Conservation (phyloP, 257 asterid species). For the Solanum bulbocastanum region DNA sequence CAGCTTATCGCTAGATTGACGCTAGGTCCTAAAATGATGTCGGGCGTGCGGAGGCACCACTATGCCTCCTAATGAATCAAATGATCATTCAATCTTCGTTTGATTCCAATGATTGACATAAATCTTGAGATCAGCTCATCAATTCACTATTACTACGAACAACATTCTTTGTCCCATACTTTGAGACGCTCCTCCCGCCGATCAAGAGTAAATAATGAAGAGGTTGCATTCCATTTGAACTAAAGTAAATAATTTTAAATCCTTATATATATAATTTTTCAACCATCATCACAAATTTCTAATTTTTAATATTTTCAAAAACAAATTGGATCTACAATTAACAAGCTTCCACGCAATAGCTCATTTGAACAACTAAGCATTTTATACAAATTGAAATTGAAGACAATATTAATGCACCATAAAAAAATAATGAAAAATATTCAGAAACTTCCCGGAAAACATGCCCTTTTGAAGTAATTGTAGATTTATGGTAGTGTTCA, state of each 20-base stretch:
- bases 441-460: constrained; percentile 47
- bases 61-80: background rate
- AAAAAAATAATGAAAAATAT: background rate
- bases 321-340: background rate
- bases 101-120: background rate
- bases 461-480: constrained; percentile 24
- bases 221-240: background rate
- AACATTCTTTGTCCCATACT: background rate
- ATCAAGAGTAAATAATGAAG: background rate
- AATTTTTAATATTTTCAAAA: background rate
- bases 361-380: background rate
- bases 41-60: too few relatives aligned
- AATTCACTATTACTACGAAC: background rate
- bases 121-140: background rate
- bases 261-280: background rate
- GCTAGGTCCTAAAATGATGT: background rate
- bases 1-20: too few relatives aligned
- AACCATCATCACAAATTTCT: background rate
- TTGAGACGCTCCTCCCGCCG: background rate
- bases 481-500: background rate
- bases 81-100: background rate
- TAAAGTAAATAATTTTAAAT: background rate
- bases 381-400: constrained; percentile 8
- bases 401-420: constrained; percentile 26
- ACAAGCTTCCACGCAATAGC: background rate